Base-by-base conservation (phyloP, 1,284 basidiomycete genomes). In the Takashimella koratensis region DNA sequence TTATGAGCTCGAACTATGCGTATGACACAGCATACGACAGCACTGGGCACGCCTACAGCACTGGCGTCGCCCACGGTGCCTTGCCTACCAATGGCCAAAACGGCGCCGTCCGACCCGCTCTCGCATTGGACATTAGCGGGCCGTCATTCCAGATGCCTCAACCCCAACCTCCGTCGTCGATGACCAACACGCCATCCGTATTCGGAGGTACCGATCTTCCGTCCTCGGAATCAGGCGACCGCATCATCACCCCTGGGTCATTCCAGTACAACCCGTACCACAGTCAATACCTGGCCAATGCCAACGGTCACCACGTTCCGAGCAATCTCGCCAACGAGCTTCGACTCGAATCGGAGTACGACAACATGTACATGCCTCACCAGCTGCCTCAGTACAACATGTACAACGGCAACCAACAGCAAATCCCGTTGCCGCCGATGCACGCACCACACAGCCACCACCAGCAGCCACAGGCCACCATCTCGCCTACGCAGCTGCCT, bases 401-500 rank as follows among this genome's bases (percentile, higher is more conserved):
- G 19, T 43, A 42, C 19, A 39, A 8, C 30, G 40, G 16, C 3
- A 16, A 43, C 19, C 49, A 43, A 23, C 49, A 23, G n/a, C 21
- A 42, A 30, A 26, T 54, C 20, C 44, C 30, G 4, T 22, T 39
- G 19, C 50, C 12, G 41, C 50, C 11, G 6, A 21, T 19, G 40
- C 24, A 20, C 5, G n/a, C 16, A n/a, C 10, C 22, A 41, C 36
- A 42, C 45, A 30, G 22, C 42, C 40, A 23, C n/a, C 20, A 47
- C 54, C 13, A 46, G 47, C 22, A 52, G 26, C 26, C 52, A 64
- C 61, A 13, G 62, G 62, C n/a, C 16, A 70, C 68, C 19, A 70
- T 70, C 27, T 70, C 68, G 12, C 68, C 68, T 3, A 62, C 65
- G 10, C 62, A 66, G 24, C 61, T 70, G 16, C 64, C 58, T 4